Evolutionary conservation across 805 yeast genomes (phyloP).

Genomic region (Candida chilensis): DNA sequence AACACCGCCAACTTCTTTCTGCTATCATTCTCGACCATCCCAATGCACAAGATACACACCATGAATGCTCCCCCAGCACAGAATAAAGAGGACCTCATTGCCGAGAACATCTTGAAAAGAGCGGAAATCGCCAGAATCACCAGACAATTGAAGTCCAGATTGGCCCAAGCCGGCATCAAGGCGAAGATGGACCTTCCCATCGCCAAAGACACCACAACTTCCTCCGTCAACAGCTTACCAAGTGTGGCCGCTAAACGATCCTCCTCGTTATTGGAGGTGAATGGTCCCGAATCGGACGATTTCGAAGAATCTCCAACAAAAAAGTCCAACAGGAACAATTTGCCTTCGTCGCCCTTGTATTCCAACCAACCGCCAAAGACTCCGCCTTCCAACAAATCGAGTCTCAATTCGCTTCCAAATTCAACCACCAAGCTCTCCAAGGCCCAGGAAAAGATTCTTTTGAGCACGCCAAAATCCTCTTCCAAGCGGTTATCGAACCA

Average conservation of each 20-base stretch:
- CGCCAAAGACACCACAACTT: constrained; percentile 3
- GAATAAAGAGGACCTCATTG: constrained; percentile 34
- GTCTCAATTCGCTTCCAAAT: too few species aligned
- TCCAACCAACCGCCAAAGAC: constrained; percentile 15
- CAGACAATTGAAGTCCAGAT: constrained; percentile 28
- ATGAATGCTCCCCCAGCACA: too few species aligned
- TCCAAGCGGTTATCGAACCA: background rate
- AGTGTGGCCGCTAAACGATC: background rate
- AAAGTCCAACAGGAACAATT: constrained; percentile 3
- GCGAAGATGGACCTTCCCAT: constrained; percentile 11
- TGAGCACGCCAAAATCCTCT: background rate
- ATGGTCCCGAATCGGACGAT: constrained; percentile 6
- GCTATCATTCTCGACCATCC: too few species aligned
- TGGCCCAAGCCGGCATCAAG: constrained; percentile 28
- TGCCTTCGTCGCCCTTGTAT: constrained; percentile 15
- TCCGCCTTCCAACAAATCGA: constrained; percentile 13
- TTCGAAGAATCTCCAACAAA: constrained; percentile 7
- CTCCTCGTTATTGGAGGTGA: constrained; percentile 1
- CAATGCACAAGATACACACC: too few species aligned
- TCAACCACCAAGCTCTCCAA: too few species aligned
- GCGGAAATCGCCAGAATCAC: constrained; percentile 37
- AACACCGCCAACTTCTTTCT: too few species aligned
- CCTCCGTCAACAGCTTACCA: too few species aligned
- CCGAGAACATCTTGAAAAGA: constrained; percentile 32
- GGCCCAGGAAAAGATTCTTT: background rate